Evolutionary conservation across 306 rosid genomes (phyloP), one percentile per base, ranked within the genome.

Genomic region (Morella rubra): DNA sequence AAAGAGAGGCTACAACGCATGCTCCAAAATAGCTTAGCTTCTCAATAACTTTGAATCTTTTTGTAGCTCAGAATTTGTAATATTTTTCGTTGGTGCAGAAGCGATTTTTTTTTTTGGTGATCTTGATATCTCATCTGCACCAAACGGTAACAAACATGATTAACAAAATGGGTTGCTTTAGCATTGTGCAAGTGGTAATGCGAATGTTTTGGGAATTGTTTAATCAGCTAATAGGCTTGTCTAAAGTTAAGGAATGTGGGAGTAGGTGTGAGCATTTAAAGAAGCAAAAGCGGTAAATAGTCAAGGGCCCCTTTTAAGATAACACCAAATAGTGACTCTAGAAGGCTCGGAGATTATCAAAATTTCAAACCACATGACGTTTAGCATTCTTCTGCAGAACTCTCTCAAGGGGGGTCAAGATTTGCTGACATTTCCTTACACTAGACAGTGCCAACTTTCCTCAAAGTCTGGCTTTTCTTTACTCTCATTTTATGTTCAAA

Each of bases 321-420:
- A 12, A 42, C 61, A 47, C 51, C 72, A 20, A 78, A 32, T 19
- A 51, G n/a, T n/a, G n/a, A n/a, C n/a, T n/a, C n/a, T n/a, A n/a
- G n/a, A n/a, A n/a, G n/a, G 32, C 52, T 59, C 64, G 8, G 24
- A 0, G 16, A 20, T 4, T 58, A 51, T 76, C 79, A 66, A 14
- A 14, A 65, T 85, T 76, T 85, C n/a, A n/a, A n/a, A n/a, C n/a
- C n/a, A n/a, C n/a, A n/a, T n/a, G n/a, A n/a, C n/a, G n/a, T n/a
- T n/a, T n/a, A n/a, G 53, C n/a, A 19, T 46, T 45, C 40, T 59
- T 64, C 74, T 54, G 7, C 64, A 19, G 40, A 41, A 66, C 69
- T 62, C 7, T 65, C 58, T 72, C 62, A 20, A 32, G 42, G 2
- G 53, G 62, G 19, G 86, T 79, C 90, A 79, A 81, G n/a, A 76